A percentile compares a stretch with the other conserved stretches of the same genome.
phyloP scores from a whole-genome alignment of 2,329 filamentous ascomycete genomes.

The Huntiella moniliformis region DNA sequence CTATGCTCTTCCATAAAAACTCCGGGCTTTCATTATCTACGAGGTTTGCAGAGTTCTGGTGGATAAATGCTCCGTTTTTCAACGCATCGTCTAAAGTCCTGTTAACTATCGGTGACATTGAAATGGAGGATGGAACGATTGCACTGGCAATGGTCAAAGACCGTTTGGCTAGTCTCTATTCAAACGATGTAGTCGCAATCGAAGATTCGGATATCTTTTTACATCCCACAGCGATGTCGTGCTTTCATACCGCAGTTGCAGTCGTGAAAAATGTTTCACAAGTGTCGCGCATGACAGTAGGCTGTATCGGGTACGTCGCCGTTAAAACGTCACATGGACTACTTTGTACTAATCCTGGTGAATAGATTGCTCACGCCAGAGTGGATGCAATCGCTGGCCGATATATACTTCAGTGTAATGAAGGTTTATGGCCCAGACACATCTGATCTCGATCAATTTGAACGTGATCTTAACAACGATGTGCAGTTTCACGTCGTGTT shows the following conservation, averaged over 20 bases:
- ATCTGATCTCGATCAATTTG: slow-evolving; percentile 25
- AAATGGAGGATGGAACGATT: background rate
- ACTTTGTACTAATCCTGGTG: no score
- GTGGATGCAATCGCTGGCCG: no score
- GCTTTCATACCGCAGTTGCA: slow-evolving; percentile 23
- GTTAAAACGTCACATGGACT: background rate
- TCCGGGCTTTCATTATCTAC: background rate
- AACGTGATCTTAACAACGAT: slow-evolving; percentile 25
- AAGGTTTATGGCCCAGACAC: slow-evolving; percentile 24
- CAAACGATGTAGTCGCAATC: background rate
- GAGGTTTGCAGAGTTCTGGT: slow-evolving; percentile 1
- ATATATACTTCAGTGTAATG: slow-evolving; percentile 22
- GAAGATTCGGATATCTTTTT: slow-evolving; percentile 27
- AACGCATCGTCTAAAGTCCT: background rate
- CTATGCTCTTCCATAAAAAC: background rate
- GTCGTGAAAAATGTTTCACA: background rate
- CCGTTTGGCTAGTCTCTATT: background rate
- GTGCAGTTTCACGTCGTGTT: slow-evolving; percentile 27
- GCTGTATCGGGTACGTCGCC: slow-evolving; percentile 1
- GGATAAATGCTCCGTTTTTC: slow-evolving; percentile 1
- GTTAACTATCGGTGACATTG: slow-evolving; percentile 1
- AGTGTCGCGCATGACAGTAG: background rate
- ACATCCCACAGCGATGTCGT: slow-evolving; percentile 36
- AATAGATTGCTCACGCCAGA: no score
- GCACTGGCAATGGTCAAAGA: slow-evolving; percentile 2